Conservation (phyloP, 2,329 filamentous ascomycete species). For the Venturia pyrina region DNA sequence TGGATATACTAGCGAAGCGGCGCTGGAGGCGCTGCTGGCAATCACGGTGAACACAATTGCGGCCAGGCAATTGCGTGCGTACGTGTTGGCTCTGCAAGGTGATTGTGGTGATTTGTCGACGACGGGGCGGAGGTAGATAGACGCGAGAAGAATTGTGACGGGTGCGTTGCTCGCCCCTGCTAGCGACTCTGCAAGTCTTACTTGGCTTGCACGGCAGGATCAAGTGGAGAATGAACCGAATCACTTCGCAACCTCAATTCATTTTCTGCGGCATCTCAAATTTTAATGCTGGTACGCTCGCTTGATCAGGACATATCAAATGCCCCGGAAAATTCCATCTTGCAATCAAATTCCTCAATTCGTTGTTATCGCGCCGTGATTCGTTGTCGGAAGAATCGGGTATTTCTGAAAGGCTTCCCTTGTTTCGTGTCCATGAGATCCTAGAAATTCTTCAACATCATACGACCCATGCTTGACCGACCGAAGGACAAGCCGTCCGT, state of each 20-base stretch:
- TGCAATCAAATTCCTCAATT: background rate
- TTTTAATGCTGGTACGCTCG: background rate
- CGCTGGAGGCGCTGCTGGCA: background rate
- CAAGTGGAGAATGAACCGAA: background rate
- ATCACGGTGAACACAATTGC: background rate
- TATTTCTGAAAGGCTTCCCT: background rate
- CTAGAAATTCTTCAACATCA: background rate
- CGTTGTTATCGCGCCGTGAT: background rate
- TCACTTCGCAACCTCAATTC: background rate
- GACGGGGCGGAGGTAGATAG: background rate
- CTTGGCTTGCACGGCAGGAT: background rate
- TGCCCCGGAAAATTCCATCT: background rate
- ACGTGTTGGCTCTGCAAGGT: background rate
- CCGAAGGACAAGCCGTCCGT: background rate
- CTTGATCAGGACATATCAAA: background rate
- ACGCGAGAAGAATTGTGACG: slow-evolving; percentile 1
- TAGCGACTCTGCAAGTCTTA: background rate
- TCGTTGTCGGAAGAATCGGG: background rate
- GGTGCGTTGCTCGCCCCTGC: background rate
- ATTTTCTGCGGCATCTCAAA: background rate
- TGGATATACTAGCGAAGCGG: background rate
- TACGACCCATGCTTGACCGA: background rate
- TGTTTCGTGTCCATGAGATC: background rate
- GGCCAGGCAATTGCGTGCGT: background rate
- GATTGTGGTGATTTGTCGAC: background rate